A percentile compares a stretch with the other conserved stretches of the same genome.
phyloP scores from a whole-genome alignment of 2,329 filamentous ascomycete species.

The Septoria linicola region DNA sequence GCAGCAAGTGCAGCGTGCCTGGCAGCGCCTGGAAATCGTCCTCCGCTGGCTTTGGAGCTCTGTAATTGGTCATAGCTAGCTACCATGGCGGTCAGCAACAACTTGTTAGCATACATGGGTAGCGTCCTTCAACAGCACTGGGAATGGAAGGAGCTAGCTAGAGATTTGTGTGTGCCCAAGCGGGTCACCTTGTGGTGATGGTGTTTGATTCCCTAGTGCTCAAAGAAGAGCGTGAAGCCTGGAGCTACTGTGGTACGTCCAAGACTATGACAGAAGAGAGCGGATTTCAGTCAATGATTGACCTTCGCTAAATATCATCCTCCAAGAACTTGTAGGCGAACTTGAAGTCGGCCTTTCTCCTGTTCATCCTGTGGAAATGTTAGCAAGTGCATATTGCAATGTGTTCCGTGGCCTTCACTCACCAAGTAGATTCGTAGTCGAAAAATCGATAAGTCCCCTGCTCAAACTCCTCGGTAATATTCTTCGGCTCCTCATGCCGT shows the following conservation, averaged over 20 bases:
- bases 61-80: constrained; percentile 3
- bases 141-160: constrained; percentile 5
- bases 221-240: constrained; percentile 16
- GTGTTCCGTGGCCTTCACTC: constrained; percentile 42
- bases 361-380: constrained; percentile 77
- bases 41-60: not conserved
- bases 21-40: not conserved
- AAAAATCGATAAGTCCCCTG: constrained; percentile 99
- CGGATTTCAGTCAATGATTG: not conserved
- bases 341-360: constrained; percentile 95
- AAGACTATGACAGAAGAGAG: constrained; percentile 48
- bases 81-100: constrained; percentile 2
- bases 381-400: constrained; percentile 19
- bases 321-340: constrained; percentile 98
- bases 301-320: constrained; percentile 54
- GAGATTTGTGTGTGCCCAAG: constrained; percentile 6
- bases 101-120: not conserved
- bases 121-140: not conserved
- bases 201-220: constrained; percentile 15
- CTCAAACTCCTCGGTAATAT: constrained; percentile 97
- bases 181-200: constrained; percentile 4
- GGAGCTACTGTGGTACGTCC: constrained; percentile 26
- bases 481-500: constrained; percentile 95
- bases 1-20: constrained; percentile 1
- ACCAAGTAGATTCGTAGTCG: constrained; percentile 99